phyloP scores from a whole-genome alignment of 2,329 filamentous ascomycete species.

The Didymella arachidicola region DNA sequence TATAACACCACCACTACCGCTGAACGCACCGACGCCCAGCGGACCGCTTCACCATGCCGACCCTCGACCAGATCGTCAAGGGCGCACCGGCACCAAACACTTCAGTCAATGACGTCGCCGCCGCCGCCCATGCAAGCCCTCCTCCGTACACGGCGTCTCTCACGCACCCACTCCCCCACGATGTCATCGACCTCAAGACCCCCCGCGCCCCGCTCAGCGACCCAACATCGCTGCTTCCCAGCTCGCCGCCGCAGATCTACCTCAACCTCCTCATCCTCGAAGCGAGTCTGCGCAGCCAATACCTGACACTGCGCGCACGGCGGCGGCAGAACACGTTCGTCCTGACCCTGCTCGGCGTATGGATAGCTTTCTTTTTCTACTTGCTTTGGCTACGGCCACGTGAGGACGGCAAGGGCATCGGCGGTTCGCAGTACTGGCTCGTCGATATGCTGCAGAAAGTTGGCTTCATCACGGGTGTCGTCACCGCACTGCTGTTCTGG shows the following conservation, averaged over 20 bases:
- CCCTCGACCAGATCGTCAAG: constrained; percentile 91
- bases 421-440: constrained; percentile 95
- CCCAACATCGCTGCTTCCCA: constrained; percentile 82
- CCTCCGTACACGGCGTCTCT: constrained; percentile 16
- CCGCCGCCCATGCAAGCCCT: constrained; percentile 36
- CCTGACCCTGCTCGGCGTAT: constrained; percentile 76
- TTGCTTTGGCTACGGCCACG: constrained; percentile 93
- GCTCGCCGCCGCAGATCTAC: constrained; percentile 94
- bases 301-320: constrained; percentile 86
- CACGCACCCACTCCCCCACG: constrained; percentile 26
- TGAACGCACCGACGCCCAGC: background rate
- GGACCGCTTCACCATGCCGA: constrained; percentile 6
- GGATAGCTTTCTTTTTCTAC: constrained; percentile 87
- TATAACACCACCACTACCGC: constrained; percentile 6
- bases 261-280: constrained; percentile 97
- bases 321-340: constrained; percentile 94
- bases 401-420: constrained; percentile 89
- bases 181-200: constrained; percentile 48
- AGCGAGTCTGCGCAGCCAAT: constrained; percentile 89
- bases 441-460: constrained; percentile 90
- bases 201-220: constrained; percentile 62
- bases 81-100: constrained; percentile 76
- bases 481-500: constrained; percentile 88
- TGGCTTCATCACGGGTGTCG: constrained; percentile 86
- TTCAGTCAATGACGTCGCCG: constrained; percentile 51